These are phyloP conservation scores for Gracilaria domingensis DNA, from an alignment of 23 red algal genomes.

Conservation along the genomic window DNA sequence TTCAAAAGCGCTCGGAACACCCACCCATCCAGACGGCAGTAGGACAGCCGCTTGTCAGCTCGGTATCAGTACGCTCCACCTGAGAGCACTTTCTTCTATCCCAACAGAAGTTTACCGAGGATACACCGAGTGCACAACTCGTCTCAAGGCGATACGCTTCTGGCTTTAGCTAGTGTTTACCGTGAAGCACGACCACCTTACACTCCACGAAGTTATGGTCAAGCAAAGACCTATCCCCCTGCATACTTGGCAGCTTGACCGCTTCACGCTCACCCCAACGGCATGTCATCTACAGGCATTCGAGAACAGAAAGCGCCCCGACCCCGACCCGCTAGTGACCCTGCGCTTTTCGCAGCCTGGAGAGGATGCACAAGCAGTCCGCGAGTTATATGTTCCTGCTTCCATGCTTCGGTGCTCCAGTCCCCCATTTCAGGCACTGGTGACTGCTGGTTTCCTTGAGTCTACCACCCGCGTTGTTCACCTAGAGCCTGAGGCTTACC, in stretches of 20 bases:
- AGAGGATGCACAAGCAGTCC: neutral
- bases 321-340: slow-evolving; percentile 12
- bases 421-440: slow-evolving; percentile 9
- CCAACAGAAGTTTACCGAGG: no score
- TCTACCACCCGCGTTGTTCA: slow-evolving; percentile 17
- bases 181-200: neutral
- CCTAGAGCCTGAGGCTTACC: neutral
- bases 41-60: no score
- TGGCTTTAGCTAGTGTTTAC: neutral
- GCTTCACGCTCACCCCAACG: slow-evolving; percentile 10
- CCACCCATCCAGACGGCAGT: no score
- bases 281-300: slow-evolving; percentile 1
- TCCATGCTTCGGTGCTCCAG: neutral
- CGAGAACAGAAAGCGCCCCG: neutral
- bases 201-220: neutral
- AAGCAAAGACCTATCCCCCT: slow-evolving; percentile 12
- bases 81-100: no score
- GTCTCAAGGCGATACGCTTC: neutral
- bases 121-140: no score
- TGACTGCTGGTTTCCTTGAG: slow-evolving; percentile 26
- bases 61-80: no score
- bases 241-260: slow-evolving; percentile 15
- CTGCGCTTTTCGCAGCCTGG: neutral
- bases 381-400: neutral
- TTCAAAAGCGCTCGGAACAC: no score